phyloP scores from a whole-genome alignment of 2,329 filamentous ascomycete genomes.

The Botryosphaeria dothidea region DNA sequence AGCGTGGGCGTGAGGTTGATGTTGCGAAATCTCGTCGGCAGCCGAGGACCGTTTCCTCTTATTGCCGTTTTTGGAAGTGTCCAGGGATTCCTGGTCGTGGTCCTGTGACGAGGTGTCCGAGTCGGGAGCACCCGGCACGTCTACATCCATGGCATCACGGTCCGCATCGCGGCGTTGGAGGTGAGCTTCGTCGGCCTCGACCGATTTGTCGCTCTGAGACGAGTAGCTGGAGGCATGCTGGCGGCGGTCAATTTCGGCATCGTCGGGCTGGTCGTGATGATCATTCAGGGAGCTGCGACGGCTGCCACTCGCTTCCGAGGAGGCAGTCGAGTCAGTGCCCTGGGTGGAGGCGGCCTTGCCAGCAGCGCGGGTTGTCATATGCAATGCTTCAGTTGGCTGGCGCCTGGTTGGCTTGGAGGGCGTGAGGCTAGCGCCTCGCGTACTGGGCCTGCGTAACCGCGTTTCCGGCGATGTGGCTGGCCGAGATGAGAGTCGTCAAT shows the following conservation, averaged over 20 bases:
- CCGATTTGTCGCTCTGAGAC: not conserved
- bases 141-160: not conserved
- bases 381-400: conserved; percentile 48
- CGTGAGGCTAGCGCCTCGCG: conserved; percentile 35
- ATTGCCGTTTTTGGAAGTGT: conserved; percentile 17
- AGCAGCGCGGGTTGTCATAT: conserved; percentile 51
- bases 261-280: not conserved
- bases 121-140: conserved; percentile 14
- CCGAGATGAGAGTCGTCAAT: conserved; percentile 20
- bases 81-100: conserved; percentile 15
- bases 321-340: conserved; percentile 31
- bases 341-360: conserved; percentile 40
- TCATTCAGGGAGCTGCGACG: conserved; percentile 41
- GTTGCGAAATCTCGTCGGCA: not conserved
- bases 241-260: not conserved
- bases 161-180: conserved; percentile 3
- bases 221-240: not conserved
- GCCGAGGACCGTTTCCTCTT: conserved; percentile 16
- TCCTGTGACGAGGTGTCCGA: conserved; percentile 18
- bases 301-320: conserved; percentile 38
- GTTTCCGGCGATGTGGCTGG: conserved; percentile 33
- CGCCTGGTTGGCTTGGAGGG: conserved; percentile 37
- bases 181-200: conserved; percentile 13
- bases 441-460: conserved; percentile 33
- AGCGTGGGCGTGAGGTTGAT: not conserved